phyloP scores from a whole-genome alignment of 78 protist genomes.

The Guillardia theta region DNA sequence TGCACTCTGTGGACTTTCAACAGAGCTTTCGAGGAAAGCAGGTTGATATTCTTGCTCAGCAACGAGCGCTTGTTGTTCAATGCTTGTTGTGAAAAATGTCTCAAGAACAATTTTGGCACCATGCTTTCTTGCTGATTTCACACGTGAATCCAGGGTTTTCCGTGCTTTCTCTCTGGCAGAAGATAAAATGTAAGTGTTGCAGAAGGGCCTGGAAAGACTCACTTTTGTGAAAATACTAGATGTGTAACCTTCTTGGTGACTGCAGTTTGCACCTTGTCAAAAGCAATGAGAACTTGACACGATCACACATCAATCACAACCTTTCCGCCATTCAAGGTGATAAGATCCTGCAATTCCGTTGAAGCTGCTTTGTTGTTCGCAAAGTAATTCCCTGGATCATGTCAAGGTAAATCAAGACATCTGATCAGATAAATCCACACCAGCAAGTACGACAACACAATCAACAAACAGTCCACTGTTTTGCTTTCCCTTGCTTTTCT shows the following conservation, averaged over 20 bases:
- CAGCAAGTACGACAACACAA: too few relatives aligned
- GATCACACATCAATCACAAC: background rate
- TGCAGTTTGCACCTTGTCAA: background rate
- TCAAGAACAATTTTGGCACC: background rate
- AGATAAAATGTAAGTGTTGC: too few relatives aligned
- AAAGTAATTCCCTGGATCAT: background rate
- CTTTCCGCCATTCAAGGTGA: too few relatives aligned
- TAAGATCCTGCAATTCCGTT: background rate
- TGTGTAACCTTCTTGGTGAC: background rate
- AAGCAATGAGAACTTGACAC: background rate
- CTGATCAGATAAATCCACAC: too few relatives aligned
- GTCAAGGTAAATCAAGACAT: background rate
- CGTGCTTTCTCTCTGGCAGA: too few relatives aligned
- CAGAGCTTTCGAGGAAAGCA: background rate
- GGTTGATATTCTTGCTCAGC: background rate
- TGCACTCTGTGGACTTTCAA: background rate
- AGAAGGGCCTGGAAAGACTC: too few relatives aligned
- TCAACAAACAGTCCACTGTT: background rate
- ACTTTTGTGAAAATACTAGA: background rate
- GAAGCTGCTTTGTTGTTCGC: background rate
- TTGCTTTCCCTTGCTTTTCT: background rate
- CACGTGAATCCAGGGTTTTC: background rate
- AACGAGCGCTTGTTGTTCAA: background rate
- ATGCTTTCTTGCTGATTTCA: background rate
- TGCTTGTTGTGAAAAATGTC: background rate